phyloP scores from a whole-genome alignment of 2,329 filamentous ascomycete species.

The Colletotrichum falcatum region DNA sequence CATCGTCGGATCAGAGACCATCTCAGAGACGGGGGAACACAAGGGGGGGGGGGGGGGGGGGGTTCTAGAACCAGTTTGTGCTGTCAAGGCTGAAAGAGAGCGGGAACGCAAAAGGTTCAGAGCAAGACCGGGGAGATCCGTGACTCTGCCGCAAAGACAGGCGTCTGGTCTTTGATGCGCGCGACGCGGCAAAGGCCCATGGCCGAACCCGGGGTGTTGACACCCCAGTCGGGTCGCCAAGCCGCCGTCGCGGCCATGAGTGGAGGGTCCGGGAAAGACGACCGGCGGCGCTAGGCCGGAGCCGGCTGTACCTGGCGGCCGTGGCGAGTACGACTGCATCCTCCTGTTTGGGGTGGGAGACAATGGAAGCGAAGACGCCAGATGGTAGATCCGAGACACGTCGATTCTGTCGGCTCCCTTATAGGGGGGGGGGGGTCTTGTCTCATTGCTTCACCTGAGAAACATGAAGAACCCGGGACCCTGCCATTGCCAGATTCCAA shows the following conservation, averaged over 20 bases:
- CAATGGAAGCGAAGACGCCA: conserved; percentile 14
- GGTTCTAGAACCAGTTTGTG: background rate
- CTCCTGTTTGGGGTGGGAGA: background rate
- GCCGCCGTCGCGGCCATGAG: no score
- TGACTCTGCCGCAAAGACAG: no score
- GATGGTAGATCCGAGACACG: background rate
- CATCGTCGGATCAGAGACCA: conserved; percentile 4
- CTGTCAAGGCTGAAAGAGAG: background rate
- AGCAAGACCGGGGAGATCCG: conserved; percentile 13
- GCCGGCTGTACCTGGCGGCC: conserved; percentile 14
- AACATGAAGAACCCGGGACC: background rate
- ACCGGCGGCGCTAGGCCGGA: conserved; percentile 14
- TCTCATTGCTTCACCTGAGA: background rate
- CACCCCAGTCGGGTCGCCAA: no score
- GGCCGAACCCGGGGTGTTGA: background rate
- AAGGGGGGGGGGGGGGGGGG: background rate
- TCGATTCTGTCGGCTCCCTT: background rate
- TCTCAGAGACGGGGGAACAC: conserved; percentile 11
- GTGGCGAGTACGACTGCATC: conserved; percentile 6
- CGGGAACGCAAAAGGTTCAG: background rate
- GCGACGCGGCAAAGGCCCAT: conserved; percentile 8
- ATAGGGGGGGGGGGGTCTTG: background rate
- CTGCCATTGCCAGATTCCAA: background rate
- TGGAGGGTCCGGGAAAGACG: background rate
- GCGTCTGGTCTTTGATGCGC: background rate